Evolutionary conservation across 108 stramenopile genomes (phyloP), one percentile per base, ranked within the genome.

Genomic region (Asterionellopsis glacialis): DNA sequence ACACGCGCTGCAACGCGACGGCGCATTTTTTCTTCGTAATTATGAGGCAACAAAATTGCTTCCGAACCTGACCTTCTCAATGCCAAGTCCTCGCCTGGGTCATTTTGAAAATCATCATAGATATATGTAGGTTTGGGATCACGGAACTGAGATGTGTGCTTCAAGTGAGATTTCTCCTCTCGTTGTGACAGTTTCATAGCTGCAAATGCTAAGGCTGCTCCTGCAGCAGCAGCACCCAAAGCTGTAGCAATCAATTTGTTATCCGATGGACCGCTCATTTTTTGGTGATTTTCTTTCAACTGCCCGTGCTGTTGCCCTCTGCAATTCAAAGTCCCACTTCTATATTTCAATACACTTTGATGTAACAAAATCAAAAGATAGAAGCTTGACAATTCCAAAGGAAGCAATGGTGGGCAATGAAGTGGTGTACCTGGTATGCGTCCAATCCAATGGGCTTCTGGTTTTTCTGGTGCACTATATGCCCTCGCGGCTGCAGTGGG

Each of bases 21-120:
- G 15, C 84, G 73, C 93, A 95, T 95, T 57, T 84, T 74, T 59
- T 91, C 93, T 67, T 95, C 93, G 75, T 95, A 87, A 56, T 84
- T 80, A 70, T 90, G 88, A 16, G 93, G 88, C 45, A 88, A 81
- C 4, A 93, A 58, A 25, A 87, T 56, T 38, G 68, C 58, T n/a
- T 57, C 56, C 3, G 41, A 40, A 13, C 4, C 1, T 21, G 47
- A 19, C 47, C 19, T 48, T 21, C 6, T 5, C 19, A 48, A 4
- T 19, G 47, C 2, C 16, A 4, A 4, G 1, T 13, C 11, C 16
- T 38, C 27, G 57, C 33, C 33, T n/a, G 33, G 21, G 1, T 22
- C 45, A 28, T 28, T 50, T 45, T 15, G 12, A 39, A 7, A 19
- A 42, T 63, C 22, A 39, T 56, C 69, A 39, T 48, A 65, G 45